These are phyloP conservation scores for Corylus americana DNA, from an alignment of 306 rosid genomes.

Conservation along the genomic window DNA sequence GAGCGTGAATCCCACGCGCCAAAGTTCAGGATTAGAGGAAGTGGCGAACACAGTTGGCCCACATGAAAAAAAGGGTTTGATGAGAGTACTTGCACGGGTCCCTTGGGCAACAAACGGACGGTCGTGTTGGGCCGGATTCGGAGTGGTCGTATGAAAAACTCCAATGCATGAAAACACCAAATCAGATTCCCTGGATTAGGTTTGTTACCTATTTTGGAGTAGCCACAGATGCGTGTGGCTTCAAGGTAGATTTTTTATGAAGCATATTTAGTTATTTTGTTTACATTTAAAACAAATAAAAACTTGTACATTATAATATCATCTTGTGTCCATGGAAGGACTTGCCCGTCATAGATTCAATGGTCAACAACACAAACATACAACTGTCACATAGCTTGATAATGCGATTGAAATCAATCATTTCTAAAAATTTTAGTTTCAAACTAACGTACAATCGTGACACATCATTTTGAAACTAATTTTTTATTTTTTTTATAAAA, in stretches of 20 bases:
- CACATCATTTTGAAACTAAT: too few species aligned
- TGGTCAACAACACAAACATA: too few species aligned
- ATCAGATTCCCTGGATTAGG: conserved; percentile 14
- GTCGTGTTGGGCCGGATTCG: neutral
- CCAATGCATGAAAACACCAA: neutral
- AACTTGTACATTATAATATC: neutral
- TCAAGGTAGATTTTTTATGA: neutral
- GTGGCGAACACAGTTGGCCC: conserved; percentile 35
- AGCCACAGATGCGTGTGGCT: conserved; percentile 8
- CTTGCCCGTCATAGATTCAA: too few species aligned
- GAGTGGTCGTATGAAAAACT: neutral
- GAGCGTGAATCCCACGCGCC: conserved; percentile 11
- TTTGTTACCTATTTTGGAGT: neutral
- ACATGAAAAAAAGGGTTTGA: conserved; percentile 7
- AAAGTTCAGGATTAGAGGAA: neutral
- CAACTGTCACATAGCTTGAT: too few species aligned
- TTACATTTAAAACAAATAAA: too few species aligned
- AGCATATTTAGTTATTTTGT: too few species aligned
- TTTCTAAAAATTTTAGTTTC: too few species aligned
- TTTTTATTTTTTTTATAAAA: too few species aligned
- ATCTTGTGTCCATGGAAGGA: neutral
- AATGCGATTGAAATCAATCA: too few species aligned
- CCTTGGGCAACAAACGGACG: neutral
- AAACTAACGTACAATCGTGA: too few species aligned
- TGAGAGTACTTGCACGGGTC: neutral